These are phyloP conservation scores for Colletotrichum higginsianum DNA, from an alignment of 2,329 filamentous ascomycete genomes.

Conservation along the genomic window DNA sequence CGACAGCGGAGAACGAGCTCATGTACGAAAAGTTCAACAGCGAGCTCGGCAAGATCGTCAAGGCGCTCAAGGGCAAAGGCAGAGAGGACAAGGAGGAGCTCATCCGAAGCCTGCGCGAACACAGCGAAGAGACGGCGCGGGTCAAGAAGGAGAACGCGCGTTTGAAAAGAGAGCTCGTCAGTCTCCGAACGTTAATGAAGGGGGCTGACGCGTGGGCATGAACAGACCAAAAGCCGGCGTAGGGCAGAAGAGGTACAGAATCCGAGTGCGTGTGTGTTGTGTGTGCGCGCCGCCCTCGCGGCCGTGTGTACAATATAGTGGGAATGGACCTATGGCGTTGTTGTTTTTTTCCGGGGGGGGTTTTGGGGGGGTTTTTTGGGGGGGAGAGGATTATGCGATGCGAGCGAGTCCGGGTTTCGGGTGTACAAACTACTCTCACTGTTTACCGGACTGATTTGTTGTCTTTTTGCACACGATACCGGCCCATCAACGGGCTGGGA, in stretches of 20 bases:
- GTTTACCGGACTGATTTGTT: slow-evolving; percentile 27
- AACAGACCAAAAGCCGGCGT: slow-evolving; percentile 1
- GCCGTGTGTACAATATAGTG: neutral
- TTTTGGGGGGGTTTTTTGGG: slow-evolving; percentile 3
- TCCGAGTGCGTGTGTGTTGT: neutral
- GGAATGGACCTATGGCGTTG: slow-evolving; percentile 28
- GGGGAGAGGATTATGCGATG: slow-evolving; percentile 20
- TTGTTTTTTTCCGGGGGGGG: neutral
- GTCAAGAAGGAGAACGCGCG: slow-evolving; percentile 89
- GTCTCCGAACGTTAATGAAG: slow-evolving; percentile 71
- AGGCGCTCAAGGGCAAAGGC: slow-evolving; percentile 79
- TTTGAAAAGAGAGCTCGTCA: slow-evolving; percentile 85
- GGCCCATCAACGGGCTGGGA: neutral
- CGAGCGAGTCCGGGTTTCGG: slow-evolving; percentile 37
- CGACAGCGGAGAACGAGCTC: slow-evolving; percentile 91
- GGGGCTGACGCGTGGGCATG: slow-evolving; percentile 45
- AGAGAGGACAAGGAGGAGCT: slow-evolving; percentile 87
- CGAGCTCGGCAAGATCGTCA: slow-evolving; percentile 88
- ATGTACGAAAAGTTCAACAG: slow-evolving; percentile 93
- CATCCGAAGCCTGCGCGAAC: slow-evolving; percentile 78
- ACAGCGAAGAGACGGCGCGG: slow-evolving; percentile 82
- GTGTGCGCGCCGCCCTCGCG: no score
- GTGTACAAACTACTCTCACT: slow-evolving; percentile 18
- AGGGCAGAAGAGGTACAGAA: slow-evolving; percentile 8
- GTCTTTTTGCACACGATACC: slow-evolving; percentile 10